A percentile compares a stretch with the other conserved stretches of the same genome.
phyloP scores from a whole-genome alignment of 1,284 basidiomycete genomes.

The Ceratobasidium sp. region DNA sequence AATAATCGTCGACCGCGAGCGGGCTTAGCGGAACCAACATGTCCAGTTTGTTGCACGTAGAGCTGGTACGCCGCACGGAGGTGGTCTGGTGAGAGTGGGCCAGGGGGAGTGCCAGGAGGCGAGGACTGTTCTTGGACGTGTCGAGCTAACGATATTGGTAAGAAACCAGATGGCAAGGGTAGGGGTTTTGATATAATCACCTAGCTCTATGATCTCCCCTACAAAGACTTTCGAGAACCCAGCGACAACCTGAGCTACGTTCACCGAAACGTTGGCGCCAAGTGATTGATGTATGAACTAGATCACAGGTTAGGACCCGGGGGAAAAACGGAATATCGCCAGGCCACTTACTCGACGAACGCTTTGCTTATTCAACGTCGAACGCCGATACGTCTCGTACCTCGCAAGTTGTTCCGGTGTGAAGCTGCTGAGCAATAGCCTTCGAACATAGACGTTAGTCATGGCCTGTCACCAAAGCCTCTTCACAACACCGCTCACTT shows the following conservation, averaged over 20 bases:
- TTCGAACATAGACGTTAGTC: too few relatives aligned
- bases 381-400: too few relatives aligned
- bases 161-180: background rate
- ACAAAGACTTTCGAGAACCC: constrained; percentile 95
- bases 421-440: too few relatives aligned
- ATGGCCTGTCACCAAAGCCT: too few relatives aligned
- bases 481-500: constrained; percentile 64
- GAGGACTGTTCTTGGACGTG: constrained; percentile 40
- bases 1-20: constrained; percentile 58
- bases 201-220: constrained; percentile 89
- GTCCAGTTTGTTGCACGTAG: constrained; percentile 85
- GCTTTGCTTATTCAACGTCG: too few relatives aligned
- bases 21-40: constrained; percentile 80
- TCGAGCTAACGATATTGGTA: constrained; percentile 18
- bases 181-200: constrained; percentile 60
- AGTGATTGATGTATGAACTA: constrained; percentile 77
- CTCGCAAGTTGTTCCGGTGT: too few relatives aligned
- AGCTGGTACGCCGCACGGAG: constrained; percentile 87
- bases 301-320: too few relatives aligned
- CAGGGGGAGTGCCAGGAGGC: constrained; percentile 31
- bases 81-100: constrained; percentile 80
- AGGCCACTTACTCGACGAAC: too few relatives aligned
- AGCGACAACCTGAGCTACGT: constrained; percentile 88
- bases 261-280: constrained; percentile 84
- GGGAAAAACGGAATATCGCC: too few relatives aligned